Evolutionary conservation across 805 yeast genomes (phyloP).

Genomic region (Saturnispora silvae): DNA sequence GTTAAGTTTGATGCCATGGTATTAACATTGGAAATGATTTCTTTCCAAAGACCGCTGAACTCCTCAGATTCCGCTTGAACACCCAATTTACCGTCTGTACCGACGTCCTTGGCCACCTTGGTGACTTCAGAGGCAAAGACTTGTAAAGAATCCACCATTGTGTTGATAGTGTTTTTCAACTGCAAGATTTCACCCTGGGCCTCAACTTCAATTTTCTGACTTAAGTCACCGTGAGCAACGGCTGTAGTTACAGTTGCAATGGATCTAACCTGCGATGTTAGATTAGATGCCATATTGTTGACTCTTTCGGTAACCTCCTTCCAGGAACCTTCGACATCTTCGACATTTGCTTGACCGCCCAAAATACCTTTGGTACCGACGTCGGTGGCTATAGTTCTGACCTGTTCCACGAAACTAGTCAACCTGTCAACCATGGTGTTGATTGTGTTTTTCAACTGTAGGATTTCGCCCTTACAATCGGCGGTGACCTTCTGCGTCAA

Average conservation of each 20-base stretch:
- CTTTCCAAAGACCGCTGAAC: constrained; percentile 88
- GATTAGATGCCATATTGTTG: constrained; percentile 78
- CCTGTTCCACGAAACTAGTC: constrained; percentile 74
- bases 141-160: constrained; percentile 87
- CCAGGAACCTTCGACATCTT: constrained; percentile 85
- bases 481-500: constrained; percentile 74
- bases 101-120: constrained; percentile 85
- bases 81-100: constrained; percentile 87
- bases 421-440: constrained; percentile 84
- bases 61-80: constrained; percentile 86
- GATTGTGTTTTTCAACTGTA: constrained; percentile 71
- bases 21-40: constrained; percentile 81
- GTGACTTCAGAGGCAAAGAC: constrained; percentile 84
- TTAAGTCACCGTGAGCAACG: constrained; percentile 81
- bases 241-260: constrained; percentile 89
- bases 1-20: constrained; percentile 92
- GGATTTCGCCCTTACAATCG: constrained; percentile 72
- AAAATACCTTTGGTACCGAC: constrained; percentile 77
- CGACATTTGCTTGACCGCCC: constrained; percentile 83
- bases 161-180: constrained; percentile 75
- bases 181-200: constrained; percentile 88
- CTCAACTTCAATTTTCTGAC: constrained; percentile 77
- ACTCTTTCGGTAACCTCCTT: constrained; percentile 81
- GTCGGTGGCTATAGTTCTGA: constrained; percentile 78
- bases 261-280: constrained; percentile 80